Base-by-base conservation (phyloP, 441 rosid species). In the Mallotus japonicus region DNA sequence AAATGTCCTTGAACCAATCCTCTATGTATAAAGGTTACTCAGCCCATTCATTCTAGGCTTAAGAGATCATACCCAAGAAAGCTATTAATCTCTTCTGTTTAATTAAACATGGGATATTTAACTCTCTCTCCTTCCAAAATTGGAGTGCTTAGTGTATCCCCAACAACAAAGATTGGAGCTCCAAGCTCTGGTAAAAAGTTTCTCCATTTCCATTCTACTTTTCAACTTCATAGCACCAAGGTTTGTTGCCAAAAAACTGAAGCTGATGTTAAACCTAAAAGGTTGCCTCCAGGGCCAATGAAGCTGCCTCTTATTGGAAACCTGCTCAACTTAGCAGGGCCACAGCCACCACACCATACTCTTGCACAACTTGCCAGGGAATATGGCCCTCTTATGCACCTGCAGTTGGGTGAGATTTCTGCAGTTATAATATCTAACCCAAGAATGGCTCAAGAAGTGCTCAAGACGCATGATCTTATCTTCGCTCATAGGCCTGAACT, bases 321-420 rank as follows among this genome's bases (percentile, higher is more conserved):
- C 73, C 40, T 81, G 13, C 76, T 56, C 66, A 75, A 75, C 9
- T 40, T 76, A 37, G 22, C 70, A 5, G 55, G 74, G 19, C 12
- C 28, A 24, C 28, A 70, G 8, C 51, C 71, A 14, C 79, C 76
- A 0, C 85, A 82, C 40, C 84, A 73, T 19, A 75, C 62, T 2
- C 75, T 78, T 2, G 32, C 54, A 50, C 62, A 70, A 20, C 51
- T 82, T 1, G 67, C 81, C 70, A 62, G 44, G 16, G 65, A 74
- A 61, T 60, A 77, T 17, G 75, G 82, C 8, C 82, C 83, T 11
- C 28, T 84, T 2, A 62, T 69, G 73, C 79, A 76, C 55, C 69
- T 82, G 9, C 67, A 71, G 22, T 74, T 78, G 1, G 78, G 79
- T 0, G 79, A 84, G 64, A 50, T 73, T 11, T 64, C 59, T 6